Conservation (phyloP, 2,329 filamentous ascomycete genomes). For the Fusarium succisae region DNA sequence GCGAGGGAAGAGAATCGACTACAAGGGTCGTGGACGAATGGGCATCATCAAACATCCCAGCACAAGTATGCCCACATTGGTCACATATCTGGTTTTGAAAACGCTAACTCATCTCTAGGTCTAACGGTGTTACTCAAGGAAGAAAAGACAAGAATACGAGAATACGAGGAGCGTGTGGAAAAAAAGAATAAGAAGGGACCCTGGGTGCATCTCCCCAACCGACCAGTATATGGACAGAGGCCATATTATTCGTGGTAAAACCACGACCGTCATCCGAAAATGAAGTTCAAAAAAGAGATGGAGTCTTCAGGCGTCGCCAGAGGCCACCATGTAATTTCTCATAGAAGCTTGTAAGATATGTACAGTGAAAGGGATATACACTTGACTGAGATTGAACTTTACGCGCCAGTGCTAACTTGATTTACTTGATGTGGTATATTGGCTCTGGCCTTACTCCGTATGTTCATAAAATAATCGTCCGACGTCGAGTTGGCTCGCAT, state of each 20-base stretch:
- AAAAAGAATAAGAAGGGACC: conserved; percentile 79
- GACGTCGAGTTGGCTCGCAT: not conserved
- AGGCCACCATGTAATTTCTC: conserved; percentile 31
- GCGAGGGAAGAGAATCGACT: conserved; percentile 67
- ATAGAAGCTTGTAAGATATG: conserved; percentile 48
- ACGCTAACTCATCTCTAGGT: conserved; percentile 56
- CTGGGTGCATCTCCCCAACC: conserved; percentile 89
- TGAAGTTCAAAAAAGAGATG: conserved; percentile 3
- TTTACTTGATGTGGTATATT: not conserved
- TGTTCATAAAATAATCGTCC: not conserved
- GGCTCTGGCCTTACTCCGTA: not conserved
- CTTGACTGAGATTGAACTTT: conserved; percentile 28
- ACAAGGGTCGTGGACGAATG: conserved; percentile 78
- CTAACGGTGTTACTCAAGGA: conserved; percentile 89
- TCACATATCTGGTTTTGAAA: not conserved
- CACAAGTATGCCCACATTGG: conserved; percentile 69
- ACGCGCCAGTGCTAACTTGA: not conserved
- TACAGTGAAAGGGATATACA: conserved; percentile 47
- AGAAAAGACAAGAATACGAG: conserved; percentile 86
- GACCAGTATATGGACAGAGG: conserved; percentile 82
- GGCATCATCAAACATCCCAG: conserved; percentile 75
- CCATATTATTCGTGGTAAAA: conserved; percentile 91
- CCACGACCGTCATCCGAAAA: not conserved
- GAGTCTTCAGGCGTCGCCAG: not conserved
- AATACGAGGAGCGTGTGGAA: conserved; percentile 79